Conservation (phyloP, 306 rosid genomes). For the Castanopsis chinensis region DNA sequence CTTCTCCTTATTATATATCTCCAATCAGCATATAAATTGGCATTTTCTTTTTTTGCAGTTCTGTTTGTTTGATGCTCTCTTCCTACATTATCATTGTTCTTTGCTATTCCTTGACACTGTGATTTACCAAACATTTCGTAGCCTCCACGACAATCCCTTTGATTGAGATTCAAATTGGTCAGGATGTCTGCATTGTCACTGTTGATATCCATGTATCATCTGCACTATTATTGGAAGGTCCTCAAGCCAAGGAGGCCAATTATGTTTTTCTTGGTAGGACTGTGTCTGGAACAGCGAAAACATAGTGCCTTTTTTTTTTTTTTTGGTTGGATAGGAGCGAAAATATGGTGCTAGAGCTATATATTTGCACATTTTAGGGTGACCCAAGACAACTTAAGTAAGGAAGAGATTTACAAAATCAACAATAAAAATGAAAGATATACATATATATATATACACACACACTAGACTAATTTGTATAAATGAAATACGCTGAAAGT, state of each 20-base stretch:
- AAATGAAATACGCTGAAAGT: no score
- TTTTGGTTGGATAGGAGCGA: background rate
- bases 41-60: constrained; percentile 27
- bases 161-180: background rate
- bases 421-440: no score
- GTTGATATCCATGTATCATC: no score
- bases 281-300: background rate
- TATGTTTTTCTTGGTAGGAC: background rate
- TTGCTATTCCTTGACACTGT: constrained; percentile 20
- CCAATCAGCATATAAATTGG: constrained; percentile 26
- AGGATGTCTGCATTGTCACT: no score
- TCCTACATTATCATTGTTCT: constrained; percentile 17
- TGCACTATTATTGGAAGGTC: no score
- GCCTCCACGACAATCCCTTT: background rate
- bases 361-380: no score
- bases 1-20: background rate
- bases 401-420: no score
- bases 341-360: background rate
- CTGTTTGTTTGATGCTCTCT: constrained; percentile 30
- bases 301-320: no score
- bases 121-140: constrained; percentile 5
- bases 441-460: no score
- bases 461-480: no score
- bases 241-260: no score
- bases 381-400: no score